phyloP scores from a whole-genome alignment of 2,329 filamentous ascomycete genomes.

The Cladosporium sp. region DNA sequence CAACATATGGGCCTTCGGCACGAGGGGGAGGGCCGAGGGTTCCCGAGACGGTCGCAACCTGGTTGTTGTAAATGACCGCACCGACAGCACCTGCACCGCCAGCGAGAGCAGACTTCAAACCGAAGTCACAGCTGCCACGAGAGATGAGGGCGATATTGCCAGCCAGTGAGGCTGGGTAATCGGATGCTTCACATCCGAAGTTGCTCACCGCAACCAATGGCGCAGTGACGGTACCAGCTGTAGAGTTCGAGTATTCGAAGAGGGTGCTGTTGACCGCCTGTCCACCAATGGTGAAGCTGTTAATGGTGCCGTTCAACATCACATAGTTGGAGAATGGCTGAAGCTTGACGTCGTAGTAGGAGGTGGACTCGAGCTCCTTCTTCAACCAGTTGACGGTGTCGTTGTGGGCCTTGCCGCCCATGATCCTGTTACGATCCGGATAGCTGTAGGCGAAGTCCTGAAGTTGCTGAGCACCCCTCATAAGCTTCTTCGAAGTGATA shows the following conservation, averaged over 20 bases:
- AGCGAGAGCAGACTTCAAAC: constrained; percentile 64
- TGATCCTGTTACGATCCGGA: constrained; percentile 30
- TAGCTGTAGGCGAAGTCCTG: constrained; percentile 33
- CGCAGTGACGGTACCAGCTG: constrained; percentile 17
- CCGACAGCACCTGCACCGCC: constrained; percentile 65
- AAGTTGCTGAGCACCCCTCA: constrained; percentile 19
- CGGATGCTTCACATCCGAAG: constrained; percentile 58
- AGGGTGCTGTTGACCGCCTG: constrained; percentile 60
- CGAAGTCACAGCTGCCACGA: constrained; percentile 67
- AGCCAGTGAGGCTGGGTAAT: constrained; percentile 56
- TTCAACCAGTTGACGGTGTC: constrained; percentile 36
- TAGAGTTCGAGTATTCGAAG: constrained; percentile 31
- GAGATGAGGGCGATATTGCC: constrained; percentile 66
- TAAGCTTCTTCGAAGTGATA: constrained; percentile 10
- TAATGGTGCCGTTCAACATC: constrained; percentile 21
- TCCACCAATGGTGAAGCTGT: constrained; percentile 48
- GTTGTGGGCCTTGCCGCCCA: constrained; percentile 33
- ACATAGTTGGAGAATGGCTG: constrained; percentile 28
- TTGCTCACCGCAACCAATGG: constrained; percentile 55
- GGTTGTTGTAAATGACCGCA: constrained; percentile 70
- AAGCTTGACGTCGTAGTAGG: constrained; percentile 59
- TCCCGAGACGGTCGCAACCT: constrained; percentile 44
- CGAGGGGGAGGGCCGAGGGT: constrained; percentile 14
- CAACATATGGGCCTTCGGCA: constrained; percentile 52
- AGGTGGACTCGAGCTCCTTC: constrained; percentile 36